Percentiles rank a stretch among this genome's conserved stretches.
phyloP scores from a whole-genome alignment of 352 stramenopile genomes.

The Globisporangium camurandrum region DNA sequence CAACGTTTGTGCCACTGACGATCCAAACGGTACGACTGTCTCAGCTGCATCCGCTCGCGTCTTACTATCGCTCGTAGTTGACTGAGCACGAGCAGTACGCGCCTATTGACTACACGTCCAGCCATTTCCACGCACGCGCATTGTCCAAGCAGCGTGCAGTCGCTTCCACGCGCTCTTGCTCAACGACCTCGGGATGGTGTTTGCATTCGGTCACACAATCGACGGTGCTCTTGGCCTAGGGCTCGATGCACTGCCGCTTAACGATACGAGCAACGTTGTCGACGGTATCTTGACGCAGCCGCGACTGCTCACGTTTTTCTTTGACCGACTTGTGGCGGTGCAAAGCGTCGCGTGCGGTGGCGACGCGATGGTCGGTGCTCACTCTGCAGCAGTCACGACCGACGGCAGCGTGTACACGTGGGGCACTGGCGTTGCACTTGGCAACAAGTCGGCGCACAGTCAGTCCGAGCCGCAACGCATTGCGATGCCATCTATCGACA shows the following conservation, averaged over 20 bases:
- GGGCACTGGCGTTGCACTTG: constrained; percentile 51
- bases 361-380: constrained; percentile 38
- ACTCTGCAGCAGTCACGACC: constrained; percentile 59
- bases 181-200: constrained; percentile 55
- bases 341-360: constrained; percentile 40
- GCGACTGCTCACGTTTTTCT: constrained; percentile 42
- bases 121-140: constrained; percentile 48
- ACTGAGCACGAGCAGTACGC: not conserved
- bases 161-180: constrained; percentile 55
- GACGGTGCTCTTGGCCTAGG: constrained; percentile 42
- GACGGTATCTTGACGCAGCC: constrained; percentile 17
- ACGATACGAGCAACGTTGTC: too few relatives aligned
- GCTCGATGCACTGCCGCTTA: too few relatives aligned
- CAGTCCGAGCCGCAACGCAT: constrained; percentile 29
- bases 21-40: constrained; percentile 23
- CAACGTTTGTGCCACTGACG: constrained; percentile 1
- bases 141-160: constrained; percentile 50
- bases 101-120: constrained; percentile 9
- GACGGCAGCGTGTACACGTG: constrained; percentile 70
- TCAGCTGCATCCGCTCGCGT: too few relatives aligned
- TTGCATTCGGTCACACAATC: constrained; percentile 39
- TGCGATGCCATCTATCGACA: constrained; percentile 11
- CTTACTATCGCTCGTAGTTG: too few relatives aligned
- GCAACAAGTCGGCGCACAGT: constrained; percentile 28
- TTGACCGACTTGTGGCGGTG: constrained; percentile 36